Conservation (phyloP, 2,329 filamentous ascomycete species). For the Fusarium piperis region DNA sequence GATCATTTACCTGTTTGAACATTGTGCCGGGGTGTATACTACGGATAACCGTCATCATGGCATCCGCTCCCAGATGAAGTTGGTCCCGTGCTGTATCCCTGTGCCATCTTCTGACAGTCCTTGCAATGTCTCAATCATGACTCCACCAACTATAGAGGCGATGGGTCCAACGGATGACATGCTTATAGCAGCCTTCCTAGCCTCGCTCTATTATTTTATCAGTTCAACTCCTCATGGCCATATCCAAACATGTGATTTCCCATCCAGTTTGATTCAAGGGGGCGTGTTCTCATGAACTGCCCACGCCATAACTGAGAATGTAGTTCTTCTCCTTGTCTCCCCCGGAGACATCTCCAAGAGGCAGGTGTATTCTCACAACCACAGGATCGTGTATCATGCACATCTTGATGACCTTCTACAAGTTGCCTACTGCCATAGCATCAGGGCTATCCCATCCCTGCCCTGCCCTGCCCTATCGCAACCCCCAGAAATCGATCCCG, state of each 20-base stretch:
- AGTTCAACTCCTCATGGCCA: neutral
- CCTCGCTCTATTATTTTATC: neutral
- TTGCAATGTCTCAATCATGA: neutral
- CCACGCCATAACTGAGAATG: neutral
- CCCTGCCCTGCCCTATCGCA: constrained; percentile 12
- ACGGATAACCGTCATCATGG: neutral
- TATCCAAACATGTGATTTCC: neutral
- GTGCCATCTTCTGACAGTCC: neutral
- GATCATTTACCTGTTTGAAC: neutral
- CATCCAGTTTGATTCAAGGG: neutral
- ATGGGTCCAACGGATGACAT: neutral
- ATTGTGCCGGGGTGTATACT: neutral
- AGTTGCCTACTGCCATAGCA: neutral
- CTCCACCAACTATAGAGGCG: neutral
- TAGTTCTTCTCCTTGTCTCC: neutral
- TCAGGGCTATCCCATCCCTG: constrained; percentile 7
- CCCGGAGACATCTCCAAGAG: neutral
- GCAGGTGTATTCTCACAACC: neutral
- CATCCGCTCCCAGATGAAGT: neutral
- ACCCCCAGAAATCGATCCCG: neutral
- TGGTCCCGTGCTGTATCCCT: neutral
- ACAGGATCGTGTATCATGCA: neutral
- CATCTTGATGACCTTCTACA: neutral
- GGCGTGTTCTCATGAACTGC: neutral
- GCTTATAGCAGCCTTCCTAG: neutral